Percentiles rank a stretch among this genome's conserved stretches.
Evolutionary conservation across 176 grass and related monocot genomes (phyloP).

Genomic region (Secale cereale): DNA sequence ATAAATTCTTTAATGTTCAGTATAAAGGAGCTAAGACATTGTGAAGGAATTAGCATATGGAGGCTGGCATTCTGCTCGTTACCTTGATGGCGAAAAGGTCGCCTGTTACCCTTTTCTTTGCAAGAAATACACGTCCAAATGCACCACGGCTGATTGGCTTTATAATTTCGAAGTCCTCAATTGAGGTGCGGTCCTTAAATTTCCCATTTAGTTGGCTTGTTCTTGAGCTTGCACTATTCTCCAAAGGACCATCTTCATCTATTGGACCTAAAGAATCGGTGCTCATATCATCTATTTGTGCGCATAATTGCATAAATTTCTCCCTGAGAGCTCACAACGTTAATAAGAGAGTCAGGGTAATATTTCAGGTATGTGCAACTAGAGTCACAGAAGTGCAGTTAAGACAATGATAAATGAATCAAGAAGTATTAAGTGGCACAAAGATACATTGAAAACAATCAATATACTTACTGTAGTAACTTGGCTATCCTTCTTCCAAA

Average conservation of each 20-base stretch:
- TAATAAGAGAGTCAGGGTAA: constrained; percentile 7
- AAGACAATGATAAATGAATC: not conserved
- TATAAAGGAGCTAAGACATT: not conserved
- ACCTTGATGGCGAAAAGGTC: constrained; percentile 98
- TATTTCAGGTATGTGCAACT: constrained; percentile 13
- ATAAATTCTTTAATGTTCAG: not conserved
- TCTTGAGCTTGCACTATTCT: constrained; percentile 47
- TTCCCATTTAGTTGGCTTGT: constrained; percentile 49
- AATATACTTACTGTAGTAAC: constrained; percentile 67
- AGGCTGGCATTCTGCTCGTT: not conserved
- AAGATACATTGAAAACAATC: not conserved
- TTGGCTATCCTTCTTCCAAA: constrained; percentile 86
- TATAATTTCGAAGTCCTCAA: constrained; percentile 99
- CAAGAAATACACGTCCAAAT: constrained; percentile 94
- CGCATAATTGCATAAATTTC: constrained; percentile 91
- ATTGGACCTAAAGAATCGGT: constrained; percentile 46
- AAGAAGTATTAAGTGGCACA: not conserved
- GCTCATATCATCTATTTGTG: constrained; percentile 65
- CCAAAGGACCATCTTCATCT: constrained; percentile 59
- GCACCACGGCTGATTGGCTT: constrained; percentile 90
- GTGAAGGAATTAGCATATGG: not conserved
- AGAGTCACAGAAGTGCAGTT: not conserved
- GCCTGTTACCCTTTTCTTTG: constrained; percentile 88
- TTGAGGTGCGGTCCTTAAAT: constrained; percentile 85
- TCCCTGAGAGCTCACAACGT: constrained; percentile 59